Evolutionary conservation across 2,329 filamentous ascomycete species (phyloP), one percentile per base, ranked within the genome.

Genomic region (Aquanectria penicillioides): DNA sequence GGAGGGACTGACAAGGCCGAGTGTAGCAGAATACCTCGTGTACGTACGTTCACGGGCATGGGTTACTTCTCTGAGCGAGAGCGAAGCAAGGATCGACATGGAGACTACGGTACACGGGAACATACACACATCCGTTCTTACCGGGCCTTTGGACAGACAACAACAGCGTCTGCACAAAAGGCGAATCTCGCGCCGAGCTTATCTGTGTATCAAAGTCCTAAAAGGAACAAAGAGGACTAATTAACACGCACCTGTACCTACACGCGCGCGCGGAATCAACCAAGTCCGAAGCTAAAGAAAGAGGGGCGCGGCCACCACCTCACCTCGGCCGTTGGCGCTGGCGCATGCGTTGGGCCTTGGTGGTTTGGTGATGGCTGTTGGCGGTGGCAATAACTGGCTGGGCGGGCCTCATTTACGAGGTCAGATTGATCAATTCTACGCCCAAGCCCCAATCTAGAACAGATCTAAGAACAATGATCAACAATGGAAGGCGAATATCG

Each of bases 221-320:
- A 20, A 29, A 18, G 41, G 26, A 25, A 46, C 29, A 44, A 46
- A 26, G 41, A 46, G 41, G 28, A n/a, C 41, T 38, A 29, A 26
- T 41, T 13, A 33, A 28, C 20, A 47, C 31, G 26, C 34, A 17
- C 51, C 36, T 36, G 18, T 22, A 26, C 26, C 26, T 23, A 44
- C 23, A 23, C 50, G 33, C 47, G 23, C 33, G 40, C 47, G 54
- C 54, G 54, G 54, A 57, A 57, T 50, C 47, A 23, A 51, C 33
- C 54, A 26, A 33, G 33, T 26, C 47, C 54, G 34, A 31, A 34
- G 40, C 54, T 57, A 57, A 47, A 28, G 48, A 43, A 36, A 31
- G 53, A 57, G 38, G 40, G 54, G 54, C 15, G 44, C 37, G 13
- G 31, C 54, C 40, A 26, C 25, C 54, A 44, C 46, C 54, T 37